phyloP scores from a whole-genome alignment of 2,329 filamentous ascomycete species.

The Colletotrichum sp. region DNA sequence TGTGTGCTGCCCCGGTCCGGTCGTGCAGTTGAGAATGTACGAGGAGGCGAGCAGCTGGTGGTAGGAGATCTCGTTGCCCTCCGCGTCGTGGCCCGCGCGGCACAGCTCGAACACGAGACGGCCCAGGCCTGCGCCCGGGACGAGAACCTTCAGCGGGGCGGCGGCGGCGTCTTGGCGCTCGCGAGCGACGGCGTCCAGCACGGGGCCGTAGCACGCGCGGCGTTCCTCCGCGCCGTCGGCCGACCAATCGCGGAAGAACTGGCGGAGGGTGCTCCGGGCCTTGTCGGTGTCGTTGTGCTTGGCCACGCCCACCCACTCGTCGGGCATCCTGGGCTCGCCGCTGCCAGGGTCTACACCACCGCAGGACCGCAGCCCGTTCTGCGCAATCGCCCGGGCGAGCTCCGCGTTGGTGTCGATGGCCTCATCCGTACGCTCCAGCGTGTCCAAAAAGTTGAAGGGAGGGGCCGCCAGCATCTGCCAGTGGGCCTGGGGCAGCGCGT shows the following conservation, averaged over 20 bases:
- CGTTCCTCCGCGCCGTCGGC: conserved; percentile 77
- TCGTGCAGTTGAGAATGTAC: conserved; percentile 74
- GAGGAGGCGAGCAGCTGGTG: conserved; percentile 91
- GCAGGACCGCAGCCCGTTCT: conserved; percentile 72
- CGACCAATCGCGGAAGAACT: conserved; percentile 96
- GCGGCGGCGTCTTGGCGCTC: not conserved
- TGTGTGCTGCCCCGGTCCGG: conserved; percentile 65
- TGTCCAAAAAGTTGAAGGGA: conserved; percentile 84
- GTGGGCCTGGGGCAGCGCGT: conserved; percentile 83
- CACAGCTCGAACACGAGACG: conserved; percentile 89
- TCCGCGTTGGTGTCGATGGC: conserved; percentile 90
- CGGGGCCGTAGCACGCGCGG: conserved; percentile 76
- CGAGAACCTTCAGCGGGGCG: conserved; percentile 69
- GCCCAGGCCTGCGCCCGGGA: conserved; percentile 89
- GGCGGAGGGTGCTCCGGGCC: conserved; percentile 87
- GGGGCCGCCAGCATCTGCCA: conserved; percentile 82
- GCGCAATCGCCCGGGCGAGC: conserved; percentile 79
- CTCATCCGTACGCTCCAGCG: conserved; percentile 78
- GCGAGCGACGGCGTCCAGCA: conserved; percentile 68
- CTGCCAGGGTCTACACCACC: conserved; percentile 47
- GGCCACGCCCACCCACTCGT: conserved; percentile 73
- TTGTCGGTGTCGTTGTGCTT: conserved; percentile 84
- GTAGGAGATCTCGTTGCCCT: conserved; percentile 97
- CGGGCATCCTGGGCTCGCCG: conserved; percentile 52
- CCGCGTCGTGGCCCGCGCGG: conserved; percentile 71